Evolutionary conservation across 352 stramenopile genomes (phyloP).

Genomic region (Phytopythium vexans): DNA sequence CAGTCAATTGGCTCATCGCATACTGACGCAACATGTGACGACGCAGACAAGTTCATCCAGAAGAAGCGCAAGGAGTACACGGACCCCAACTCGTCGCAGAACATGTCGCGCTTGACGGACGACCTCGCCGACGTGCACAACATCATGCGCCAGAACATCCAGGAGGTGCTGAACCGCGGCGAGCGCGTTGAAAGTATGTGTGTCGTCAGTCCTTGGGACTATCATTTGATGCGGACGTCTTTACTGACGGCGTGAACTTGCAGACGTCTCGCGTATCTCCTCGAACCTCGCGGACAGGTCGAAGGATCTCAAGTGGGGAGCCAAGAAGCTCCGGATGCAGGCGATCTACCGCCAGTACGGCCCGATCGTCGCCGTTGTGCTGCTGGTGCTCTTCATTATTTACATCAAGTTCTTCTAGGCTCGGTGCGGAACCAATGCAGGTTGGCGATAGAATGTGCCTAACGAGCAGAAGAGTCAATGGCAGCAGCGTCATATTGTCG

Average conservation of each 20-base stretch:
- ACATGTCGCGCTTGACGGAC: slow-evolving; percentile 96
- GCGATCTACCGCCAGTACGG: slow-evolving; percentile 88
- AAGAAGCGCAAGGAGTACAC: slow-evolving; percentile 97
- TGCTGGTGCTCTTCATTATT: slow-evolving; percentile 87
- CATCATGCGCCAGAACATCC: slow-evolving; percentile 99
- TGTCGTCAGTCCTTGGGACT: slow-evolving; percentile 2
- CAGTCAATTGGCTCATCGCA: neutral
- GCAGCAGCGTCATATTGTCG: too few species aligned
- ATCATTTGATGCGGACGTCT: slow-evolving; percentile 7
- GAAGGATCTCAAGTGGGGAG: slow-evolving; percentile 97
- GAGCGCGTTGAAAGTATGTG: slow-evolving; percentile 83
- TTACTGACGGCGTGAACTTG: neutral
- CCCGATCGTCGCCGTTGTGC: slow-evolving; percentile 71
- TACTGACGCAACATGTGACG: slow-evolving; percentile 1
- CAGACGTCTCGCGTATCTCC: slow-evolving; percentile 87
- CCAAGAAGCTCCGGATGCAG: slow-evolving; percentile 92
- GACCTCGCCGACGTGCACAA: slow-evolving; percentile 98
- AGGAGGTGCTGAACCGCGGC: slow-evolving; percentile 92
- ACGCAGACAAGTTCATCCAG: slow-evolving; percentile 95
- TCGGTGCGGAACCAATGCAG: neutral
- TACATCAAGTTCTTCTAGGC: slow-evolving; percentile 91
- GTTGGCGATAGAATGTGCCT: neutral
- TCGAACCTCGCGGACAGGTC: slow-evolving; percentile 91
- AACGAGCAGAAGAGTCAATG: too few species aligned
- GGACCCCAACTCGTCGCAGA: slow-evolving; percentile 94